Base-by-base conservation (phyloP, 352 stramenopile species). In the Pythium angustatum region DNA sequence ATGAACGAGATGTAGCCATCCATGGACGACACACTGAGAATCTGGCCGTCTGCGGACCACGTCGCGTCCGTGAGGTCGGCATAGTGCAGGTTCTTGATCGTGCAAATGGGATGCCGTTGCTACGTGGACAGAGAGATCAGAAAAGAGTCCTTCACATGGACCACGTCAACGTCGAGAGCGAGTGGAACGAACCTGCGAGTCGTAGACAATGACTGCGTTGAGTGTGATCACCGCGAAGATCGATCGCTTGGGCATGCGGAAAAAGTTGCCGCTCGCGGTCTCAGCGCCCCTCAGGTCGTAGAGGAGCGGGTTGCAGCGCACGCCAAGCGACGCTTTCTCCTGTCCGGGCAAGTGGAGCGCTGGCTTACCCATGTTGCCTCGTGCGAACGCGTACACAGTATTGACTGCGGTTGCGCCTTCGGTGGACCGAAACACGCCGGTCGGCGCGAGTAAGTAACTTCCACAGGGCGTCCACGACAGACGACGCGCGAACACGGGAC, bases 1-100 rank as follows among this genome's bases (percentile, higher is more conserved):
- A 98, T 78, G 58, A 98, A 94, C 6, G 90, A 98, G 33, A 98
- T 77, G 65, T 99, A 98, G 40, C 96, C 96, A 75, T 99, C 96
- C 27, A 91, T 94, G 28, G 94, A 98, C n/a, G 87, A 96, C 17
- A 98, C 86, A 58, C 96, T 87, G 22, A 99, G 76, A n/a, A 85
- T 82, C 40, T 85, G 86, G 14, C 94, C 96, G 73, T 98, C 91
- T 0, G 68, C 49, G 2, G 91, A 96, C 96, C 96, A 99, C 45
- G 81, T 86, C 28, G 82, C 87, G 77, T 98, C 96, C 17, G 94
- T 98, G 54, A 99, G 81, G 30, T 97, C 88, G 11, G 95, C 90
- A 79, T 98, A 98, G 75, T 98, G 96, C 22, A 98, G 76, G 45
- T 95, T 88, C 60, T 91, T 87, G 45, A 96, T 83, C 28, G 96